Conservation (phyloP, 495 filamentous ascomycete species). For the Cryomyces antarcticus region DNA sequence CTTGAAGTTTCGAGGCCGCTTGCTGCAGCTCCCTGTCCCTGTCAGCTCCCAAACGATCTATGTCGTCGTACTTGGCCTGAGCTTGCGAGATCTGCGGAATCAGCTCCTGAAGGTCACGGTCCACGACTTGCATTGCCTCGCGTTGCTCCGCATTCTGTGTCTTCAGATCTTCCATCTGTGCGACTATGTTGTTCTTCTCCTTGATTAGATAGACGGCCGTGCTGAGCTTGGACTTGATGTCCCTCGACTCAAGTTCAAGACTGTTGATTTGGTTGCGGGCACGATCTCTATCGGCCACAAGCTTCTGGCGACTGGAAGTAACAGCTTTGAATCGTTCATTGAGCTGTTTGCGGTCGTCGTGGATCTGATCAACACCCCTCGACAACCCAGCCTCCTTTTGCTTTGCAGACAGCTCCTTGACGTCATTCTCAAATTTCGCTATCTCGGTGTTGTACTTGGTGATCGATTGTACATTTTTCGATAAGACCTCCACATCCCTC, state of each 20-base stretch:
- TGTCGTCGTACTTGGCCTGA: slow-evolving; percentile 52
- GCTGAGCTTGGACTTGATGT: slow-evolving; percentile 46
- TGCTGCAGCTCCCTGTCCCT: slow-evolving; percentile 57
- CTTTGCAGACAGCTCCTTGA: slow-evolving; percentile 47
- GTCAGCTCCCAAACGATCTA: slow-evolving; percentile 43
- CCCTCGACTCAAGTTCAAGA: slow-evolving; percentile 51
- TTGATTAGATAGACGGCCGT: slow-evolving; percentile 54
- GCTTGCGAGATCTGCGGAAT: slow-evolving; percentile 55
- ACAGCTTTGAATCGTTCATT: slow-evolving; percentile 44
- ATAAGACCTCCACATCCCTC: slow-evolving; percentile 53
- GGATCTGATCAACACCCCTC: slow-evolving; percentile 64
- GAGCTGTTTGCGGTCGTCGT: slow-evolving; percentile 45
- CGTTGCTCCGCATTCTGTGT: slow-evolving; percentile 45
- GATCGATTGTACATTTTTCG: slow-evolving; percentile 58
- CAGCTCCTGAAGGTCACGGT: slow-evolving; percentile 47
- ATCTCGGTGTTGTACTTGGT: slow-evolving; percentile 51
- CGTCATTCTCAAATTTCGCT: slow-evolving; percentile 42
- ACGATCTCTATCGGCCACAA: slow-evolving; percentile 50
- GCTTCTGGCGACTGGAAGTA: slow-evolving; percentile 38
- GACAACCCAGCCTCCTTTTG: slow-evolving; percentile 41
- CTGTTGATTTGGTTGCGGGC: slow-evolving; percentile 40
- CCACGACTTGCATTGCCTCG: slow-evolving; percentile 40
- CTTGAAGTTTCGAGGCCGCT: slow-evolving; percentile 45
- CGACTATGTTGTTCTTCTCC: slow-evolving; percentile 44
- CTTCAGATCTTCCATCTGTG: slow-evolving; percentile 52